A percentile compares a stretch with the other conserved stretches of the same genome.
Conservation (phyloP, 1,139 yeast genomes). For the Candida albicans region DNA sequence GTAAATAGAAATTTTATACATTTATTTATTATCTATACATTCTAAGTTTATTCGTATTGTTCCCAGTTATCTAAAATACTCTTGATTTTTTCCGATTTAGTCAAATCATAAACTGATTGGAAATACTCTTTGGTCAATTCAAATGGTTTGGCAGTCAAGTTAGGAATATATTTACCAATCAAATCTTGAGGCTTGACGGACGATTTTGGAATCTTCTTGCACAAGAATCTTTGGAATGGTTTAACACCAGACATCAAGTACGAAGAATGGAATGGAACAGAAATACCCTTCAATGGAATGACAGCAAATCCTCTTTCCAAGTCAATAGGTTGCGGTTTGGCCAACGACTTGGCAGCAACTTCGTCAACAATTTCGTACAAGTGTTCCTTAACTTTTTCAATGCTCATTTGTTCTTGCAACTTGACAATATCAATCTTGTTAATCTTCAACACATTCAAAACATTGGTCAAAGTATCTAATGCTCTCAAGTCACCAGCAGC, state of each 20-base stretch:
- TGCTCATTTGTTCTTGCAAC: conserved; percentile 74
- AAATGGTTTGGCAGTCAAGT: conserved; percentile 97
- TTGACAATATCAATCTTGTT: conserved; percentile 93
- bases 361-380: conserved; percentile 84
- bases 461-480: conserved; percentile 89
- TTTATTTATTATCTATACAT: neutral
- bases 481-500: conserved; percentile 98
- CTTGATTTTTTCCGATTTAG: conserved; percentile 90
- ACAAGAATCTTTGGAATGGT: conserved; percentile 97
- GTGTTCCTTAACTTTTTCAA: conserved; percentile 87
- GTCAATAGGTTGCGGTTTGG: conserved; percentile 95
- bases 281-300: conserved; percentile 96
- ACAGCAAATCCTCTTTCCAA: conserved; percentile 98
- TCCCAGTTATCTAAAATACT: conserved; percentile 94
- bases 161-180: conserved; percentile 95
- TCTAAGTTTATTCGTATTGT: conserved; percentile 47
- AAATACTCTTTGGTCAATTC: conserved; percentile 94
- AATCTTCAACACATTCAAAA: conserved; percentile 84
- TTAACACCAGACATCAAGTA: conserved; percentile 97
- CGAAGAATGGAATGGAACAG: conserved; percentile 98
- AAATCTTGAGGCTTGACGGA: conserved; percentile 94
- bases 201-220: conserved; percentile 91
- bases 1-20: neutral
- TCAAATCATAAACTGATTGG: conserved; percentile 89
- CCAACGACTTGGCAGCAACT: conserved; percentile 74